A percentile compares a stretch with the other conserved stretches of the same genome.
phyloP scores from a whole-genome alignment of 257 asterid species.

The Voacanga thouarsii region DNA sequence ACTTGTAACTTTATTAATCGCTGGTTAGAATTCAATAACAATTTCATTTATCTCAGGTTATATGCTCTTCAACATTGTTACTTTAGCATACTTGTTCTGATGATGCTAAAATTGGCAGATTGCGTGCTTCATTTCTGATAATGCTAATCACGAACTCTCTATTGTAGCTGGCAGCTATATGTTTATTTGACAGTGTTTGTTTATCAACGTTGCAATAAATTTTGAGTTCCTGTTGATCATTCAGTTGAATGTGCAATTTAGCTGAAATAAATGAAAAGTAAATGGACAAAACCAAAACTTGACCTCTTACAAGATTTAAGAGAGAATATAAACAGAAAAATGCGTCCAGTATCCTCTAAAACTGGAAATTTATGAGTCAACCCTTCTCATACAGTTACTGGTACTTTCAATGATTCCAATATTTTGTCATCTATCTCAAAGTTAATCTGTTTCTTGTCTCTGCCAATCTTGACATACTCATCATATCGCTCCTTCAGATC shows the following conservation, averaged over 20 bases:
- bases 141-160: no score
- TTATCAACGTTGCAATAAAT: no score
- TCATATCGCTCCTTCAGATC: conserved; percentile 81
- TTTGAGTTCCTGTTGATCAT: no score
- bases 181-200: no score
- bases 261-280: no score
- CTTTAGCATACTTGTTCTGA: neutral
- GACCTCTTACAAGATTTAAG: neutral
- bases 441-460: conserved; percentile 79
- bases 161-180: no score
- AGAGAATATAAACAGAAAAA: neutral
- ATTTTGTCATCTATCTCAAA: conserved; percentile 92
- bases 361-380: neutral
- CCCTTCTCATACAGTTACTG: conserved; percentile 56
- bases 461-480: conserved; percentile 84
- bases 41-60: neutral
- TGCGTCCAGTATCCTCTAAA: neutral
- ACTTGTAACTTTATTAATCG: neutral
- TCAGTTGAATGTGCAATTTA: no score
- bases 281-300: neutral
- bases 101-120: no score
- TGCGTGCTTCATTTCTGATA: no score
- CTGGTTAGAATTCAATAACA: neutral
- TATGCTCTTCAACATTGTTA: neutral
- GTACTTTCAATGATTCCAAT: conserved; percentile 67